Conservation (phyloP, 2,329 filamentous ascomycete genomes). For the Atkinsonella texensis region DNA sequence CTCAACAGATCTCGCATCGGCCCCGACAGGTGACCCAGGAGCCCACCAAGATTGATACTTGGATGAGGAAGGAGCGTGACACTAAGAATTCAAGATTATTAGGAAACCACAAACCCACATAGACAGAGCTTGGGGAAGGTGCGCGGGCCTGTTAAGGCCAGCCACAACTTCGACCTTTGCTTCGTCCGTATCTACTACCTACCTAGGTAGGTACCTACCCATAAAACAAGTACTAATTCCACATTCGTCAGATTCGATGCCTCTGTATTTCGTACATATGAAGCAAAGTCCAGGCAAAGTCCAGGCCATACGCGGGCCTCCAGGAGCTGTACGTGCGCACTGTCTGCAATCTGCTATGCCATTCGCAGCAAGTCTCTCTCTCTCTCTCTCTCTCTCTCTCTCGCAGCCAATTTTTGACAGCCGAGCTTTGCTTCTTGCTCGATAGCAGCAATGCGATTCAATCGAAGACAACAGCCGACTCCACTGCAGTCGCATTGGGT, state of each 20-base stretch:
- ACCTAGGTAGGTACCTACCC: no score
- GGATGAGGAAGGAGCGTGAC: neutral
- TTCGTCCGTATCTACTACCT: neutral
- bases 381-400: no score
- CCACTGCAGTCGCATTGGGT: neutral
- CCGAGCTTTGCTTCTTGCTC: neutral
- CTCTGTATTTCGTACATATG: no score
- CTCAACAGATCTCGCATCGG: neutral
- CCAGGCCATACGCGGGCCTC: neutral
- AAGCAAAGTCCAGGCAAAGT: no score
- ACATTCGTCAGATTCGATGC: neutral
- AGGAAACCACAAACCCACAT: neutral
- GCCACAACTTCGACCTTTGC: neutral
- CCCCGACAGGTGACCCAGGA: neutral
- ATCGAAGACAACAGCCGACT: neutral
- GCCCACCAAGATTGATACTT: neutral
- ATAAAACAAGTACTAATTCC: neutral
- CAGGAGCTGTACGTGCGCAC: neutral
- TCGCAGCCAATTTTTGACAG: neutral
- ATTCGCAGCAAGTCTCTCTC: slow-evolving; percentile 1
- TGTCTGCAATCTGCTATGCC: neutral
- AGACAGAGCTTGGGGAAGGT: neutral
- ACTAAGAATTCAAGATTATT: neutral
- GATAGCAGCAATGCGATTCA: neutral
- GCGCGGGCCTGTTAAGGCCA: neutral